A percentile compares a stretch with the other conserved stretches of the same genome.
These are phyloP conservation scores for Lipomyces starkeyi DNA, from an alignment of 805 yeast species.

Conservation along the genomic window DNA sequence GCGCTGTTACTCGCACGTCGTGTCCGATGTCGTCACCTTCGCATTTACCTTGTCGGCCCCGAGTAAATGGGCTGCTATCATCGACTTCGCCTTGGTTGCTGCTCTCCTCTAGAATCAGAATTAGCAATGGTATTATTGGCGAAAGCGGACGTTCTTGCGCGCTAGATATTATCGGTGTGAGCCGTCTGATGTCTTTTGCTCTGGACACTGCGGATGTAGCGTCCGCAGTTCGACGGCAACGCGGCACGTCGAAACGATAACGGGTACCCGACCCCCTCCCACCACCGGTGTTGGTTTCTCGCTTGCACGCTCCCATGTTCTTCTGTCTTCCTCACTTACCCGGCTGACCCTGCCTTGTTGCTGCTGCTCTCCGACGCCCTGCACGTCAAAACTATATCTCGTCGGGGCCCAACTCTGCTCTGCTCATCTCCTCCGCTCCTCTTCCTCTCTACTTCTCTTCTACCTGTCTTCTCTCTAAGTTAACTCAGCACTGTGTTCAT, in stretches of 20 bases:
- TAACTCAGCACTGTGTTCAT: not conserved
- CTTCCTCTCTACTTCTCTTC: not conserved
- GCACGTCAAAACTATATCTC: constrained; percentile 25
- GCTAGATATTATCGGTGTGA: no score
- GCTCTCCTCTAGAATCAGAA: no score
- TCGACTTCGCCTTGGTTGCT: no score
- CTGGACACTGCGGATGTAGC: no score
- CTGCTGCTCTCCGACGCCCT: not conserved
- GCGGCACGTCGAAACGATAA: no score
- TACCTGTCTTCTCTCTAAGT: not conserved
- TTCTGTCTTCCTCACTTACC: not conserved
- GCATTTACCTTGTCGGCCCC: not conserved
- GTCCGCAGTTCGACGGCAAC: no score
- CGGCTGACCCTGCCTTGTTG: not conserved
- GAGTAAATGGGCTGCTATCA: no score
- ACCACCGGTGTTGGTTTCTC: not conserved
- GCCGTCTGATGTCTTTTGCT: no score
- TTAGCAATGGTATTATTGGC: no score
- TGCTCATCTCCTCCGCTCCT: constrained; percentile 3
- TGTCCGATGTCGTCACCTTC: not conserved
- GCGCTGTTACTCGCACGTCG: not conserved
- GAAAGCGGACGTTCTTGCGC: no score
- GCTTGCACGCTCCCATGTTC: not conserved
- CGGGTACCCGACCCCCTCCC: no score
- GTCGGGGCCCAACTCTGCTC: constrained; percentile 19